Base-by-base conservation (phyloP, 305 asterid species). In the Fraxinus greggii region DNA sequence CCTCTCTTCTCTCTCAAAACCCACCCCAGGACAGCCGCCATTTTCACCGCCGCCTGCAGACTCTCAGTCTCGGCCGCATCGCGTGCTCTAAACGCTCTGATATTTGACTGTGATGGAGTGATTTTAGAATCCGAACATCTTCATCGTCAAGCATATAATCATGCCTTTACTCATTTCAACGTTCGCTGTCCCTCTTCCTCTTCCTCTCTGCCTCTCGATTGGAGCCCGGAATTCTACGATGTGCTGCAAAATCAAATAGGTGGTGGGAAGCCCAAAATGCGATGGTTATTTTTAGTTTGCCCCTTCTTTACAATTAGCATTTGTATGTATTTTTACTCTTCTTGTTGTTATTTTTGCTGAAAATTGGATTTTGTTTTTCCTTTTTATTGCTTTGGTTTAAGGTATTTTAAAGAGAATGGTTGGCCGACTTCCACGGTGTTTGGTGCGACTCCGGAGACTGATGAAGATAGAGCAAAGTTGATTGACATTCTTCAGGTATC, bases 261-360 rank as follows among this genome's bases (percentile, higher is more conserved):
- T 28, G 97, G 98, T 19, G 99, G 97, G 1, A 95, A 95, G 85
- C 99, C 99, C 5, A 95, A 95, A 91, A 95, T 95, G 98, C 85
- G 98, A 91, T 95, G 98, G 98, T 59, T 79, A 59, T 28, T 1
- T 45, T 70, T 48, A 42, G 9, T 48, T 32, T 61, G 10, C 54
- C 79, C 31, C 4, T 59, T 35, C 31, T 83, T 7, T 42, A 26
- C 51, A 26, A 17, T 80, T 36, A 13, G 38, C 12, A 15, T 42
- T 42, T 12, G 7, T 78, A 5, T 28, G 40, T 28, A 4, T 4
- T 65, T 45, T 42, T 9, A 8, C 67, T 76, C 10, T 45, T 5
- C 23, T 36, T 26, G 61, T 65, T 72, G 7, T 15, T 63, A 33
- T 69, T 61, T 73, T 12, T 54, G 17, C 6, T 65, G 65, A 72